phyloP scores from a whole-genome alignment of 208 protist genomes.

The Porcisia hertigi region DNA sequence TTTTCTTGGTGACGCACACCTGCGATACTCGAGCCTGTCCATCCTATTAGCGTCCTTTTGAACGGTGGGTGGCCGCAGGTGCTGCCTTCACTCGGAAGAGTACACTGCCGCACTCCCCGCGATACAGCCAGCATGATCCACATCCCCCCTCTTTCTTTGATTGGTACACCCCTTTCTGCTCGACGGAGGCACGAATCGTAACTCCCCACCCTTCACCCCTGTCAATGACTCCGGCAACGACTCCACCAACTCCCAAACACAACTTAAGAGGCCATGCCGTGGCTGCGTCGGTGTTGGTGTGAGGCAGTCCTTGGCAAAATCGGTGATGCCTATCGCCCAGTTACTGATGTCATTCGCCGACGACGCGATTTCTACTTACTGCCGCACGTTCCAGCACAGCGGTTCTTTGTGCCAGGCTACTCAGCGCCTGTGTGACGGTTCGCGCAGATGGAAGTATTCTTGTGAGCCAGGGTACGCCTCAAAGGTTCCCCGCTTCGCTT shows the following conservation, averaged over 20 bases:
- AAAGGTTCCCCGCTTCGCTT: slow-evolving; percentile 28
- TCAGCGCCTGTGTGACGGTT: background rate
- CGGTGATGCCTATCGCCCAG: no score
- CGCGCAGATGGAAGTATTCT: slow-evolving; percentile 21
- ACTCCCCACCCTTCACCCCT: no score
- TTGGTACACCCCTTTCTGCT: background rate
- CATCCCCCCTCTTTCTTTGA: background rate
- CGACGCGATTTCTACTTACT: background rate
- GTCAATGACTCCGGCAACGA: background rate
- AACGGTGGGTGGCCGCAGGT: background rate
- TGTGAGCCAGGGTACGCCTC: slow-evolving; percentile 11
- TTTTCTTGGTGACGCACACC: background rate
- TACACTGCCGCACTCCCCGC: background rate
- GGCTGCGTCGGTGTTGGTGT: slow-evolving; percentile 28
- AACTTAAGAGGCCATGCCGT: slow-evolving; percentile 8
- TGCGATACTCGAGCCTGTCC: background rate
- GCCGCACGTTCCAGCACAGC: background rate
- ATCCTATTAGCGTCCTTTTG: background rate
- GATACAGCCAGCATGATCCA: no score
- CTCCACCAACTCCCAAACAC: background rate
- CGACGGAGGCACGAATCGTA: background rate
- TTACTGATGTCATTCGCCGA: background rate
- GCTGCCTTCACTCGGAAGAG: background rate
- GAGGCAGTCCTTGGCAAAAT: slow-evolving; percentile 4
- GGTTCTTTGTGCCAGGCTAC: background rate